These are phyloP conservation scores for Punica granatum DNA, from an alignment of 345 rosid species.

Conservation along the genomic window DNA sequence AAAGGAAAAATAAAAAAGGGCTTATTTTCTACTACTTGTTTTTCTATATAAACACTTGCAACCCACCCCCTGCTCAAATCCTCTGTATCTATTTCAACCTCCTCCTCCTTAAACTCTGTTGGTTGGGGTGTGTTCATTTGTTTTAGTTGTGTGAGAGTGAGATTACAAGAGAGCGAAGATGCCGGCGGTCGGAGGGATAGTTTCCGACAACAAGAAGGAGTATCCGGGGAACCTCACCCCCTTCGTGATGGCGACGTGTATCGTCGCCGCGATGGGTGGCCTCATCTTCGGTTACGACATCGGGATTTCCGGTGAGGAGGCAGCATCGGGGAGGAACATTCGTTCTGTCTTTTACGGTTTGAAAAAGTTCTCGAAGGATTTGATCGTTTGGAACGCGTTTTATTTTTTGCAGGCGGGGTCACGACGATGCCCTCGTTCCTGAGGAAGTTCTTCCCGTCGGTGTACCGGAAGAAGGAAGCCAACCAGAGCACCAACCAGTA, in stretches of 20 bases:
- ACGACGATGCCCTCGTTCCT: conserved; percentile 75
- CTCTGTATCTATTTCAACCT: conserved; percentile 12
- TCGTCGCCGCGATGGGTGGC: conserved; percentile 99
- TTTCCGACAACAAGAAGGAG: conserved; percentile 33
- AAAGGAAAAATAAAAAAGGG: neutral
- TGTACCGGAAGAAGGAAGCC: conserved; percentile 40
- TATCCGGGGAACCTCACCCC: conserved; percentile 85
- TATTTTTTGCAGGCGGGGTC: conserved; percentile 62
- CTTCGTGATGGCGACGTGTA: conserved; percentile 65
- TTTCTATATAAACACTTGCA: conserved; percentile 24
- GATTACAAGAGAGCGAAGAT: neutral
- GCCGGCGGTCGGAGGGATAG: conserved; percentile 39
- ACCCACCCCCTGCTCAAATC: neutral
- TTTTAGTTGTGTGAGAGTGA: neutral
- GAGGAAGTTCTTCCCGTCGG: conserved; percentile 60
- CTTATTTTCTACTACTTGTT: neutral
- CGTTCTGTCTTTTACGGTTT: neutral
- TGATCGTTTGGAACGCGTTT: neutral
- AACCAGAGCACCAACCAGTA: conserved; percentile 53
- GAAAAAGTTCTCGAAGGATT: neutral
- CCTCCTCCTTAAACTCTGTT: neutral
- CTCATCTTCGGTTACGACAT: conserved; percentile 95
- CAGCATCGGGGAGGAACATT: no score
- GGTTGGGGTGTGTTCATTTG: neutral
- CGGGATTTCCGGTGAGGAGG: conserved; percentile 72